Evolutionary conservation across 2,329 filamentous ascomycete species (phyloP).

Genomic region (Colletotrichum godetiae): DNA sequence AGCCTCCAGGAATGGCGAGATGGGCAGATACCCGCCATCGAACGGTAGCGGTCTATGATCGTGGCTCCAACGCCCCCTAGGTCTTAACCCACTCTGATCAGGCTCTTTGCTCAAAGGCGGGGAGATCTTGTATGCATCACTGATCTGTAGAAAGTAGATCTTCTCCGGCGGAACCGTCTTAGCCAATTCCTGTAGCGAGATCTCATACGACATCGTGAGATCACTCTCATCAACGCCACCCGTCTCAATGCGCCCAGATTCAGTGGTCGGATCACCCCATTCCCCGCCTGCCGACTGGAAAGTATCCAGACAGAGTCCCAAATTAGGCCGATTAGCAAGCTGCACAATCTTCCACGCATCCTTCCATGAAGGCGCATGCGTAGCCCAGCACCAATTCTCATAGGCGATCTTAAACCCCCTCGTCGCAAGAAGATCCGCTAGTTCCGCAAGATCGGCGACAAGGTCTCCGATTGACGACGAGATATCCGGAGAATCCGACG

Average conservation of each 20-base stretch:
- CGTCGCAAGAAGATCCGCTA: conserved; percentile 71
- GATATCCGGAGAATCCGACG: conserved; percentile 72
- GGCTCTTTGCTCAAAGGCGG: conserved; percentile 63
- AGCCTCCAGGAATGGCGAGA: conserved; percentile 71
- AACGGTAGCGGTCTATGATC: conserved; percentile 77
- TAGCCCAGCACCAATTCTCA: conserved; percentile 87
- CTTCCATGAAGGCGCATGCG: conserved; percentile 75
- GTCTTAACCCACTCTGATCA: conserved; percentile 65
- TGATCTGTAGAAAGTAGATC: conserved; percentile 81
- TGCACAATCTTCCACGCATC: conserved; percentile 76
- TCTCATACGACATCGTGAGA: conserved; percentile 61
- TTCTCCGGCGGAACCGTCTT: conserved; percentile 72
- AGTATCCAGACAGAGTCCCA: conserved; percentile 81
- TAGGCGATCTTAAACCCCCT: conserved; percentile 74
- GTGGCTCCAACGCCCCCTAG: conserved; percentile 77
- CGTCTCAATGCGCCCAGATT: conserved; percentile 67
- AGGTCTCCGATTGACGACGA: conserved; percentile 60
- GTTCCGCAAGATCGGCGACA: conserved; percentile 69
- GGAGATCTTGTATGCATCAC: conserved; percentile 75
- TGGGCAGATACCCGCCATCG: conserved; percentile 77
- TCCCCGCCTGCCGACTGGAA: conserved; percentile 81
- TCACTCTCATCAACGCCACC: conserved; percentile 51
- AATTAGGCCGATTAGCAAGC: conserved; percentile 70
- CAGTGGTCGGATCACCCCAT: conserved; percentile 77
- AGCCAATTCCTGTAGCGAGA: conserved; percentile 67